Conservation (phyloP, 2,329 filamentous ascomycete species). For the Tolypocladium tropicale region DNA sequence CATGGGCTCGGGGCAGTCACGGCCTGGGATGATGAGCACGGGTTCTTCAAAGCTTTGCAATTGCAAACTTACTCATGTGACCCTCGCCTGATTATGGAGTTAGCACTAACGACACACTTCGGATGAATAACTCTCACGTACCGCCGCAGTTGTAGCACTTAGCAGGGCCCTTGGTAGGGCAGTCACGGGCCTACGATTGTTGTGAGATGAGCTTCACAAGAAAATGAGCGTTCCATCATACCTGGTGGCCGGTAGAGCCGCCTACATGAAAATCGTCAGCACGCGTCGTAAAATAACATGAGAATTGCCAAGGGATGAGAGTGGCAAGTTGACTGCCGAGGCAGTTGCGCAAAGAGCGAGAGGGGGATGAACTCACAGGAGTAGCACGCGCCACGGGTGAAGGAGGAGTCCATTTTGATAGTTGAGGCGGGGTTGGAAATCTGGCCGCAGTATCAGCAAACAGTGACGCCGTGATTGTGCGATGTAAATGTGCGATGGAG, state of each 20-base stretch:
- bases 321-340: not conserved
- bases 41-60: not conserved
- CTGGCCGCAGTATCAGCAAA: not conserved
- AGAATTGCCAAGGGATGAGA: not conserved
- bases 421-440: not conserved
- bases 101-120: slow-evolving; percentile 7
- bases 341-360: not conserved
- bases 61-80: slow-evolving; percentile 58
- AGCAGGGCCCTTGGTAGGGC: slow-evolving; percentile 72
- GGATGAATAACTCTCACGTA: slow-evolving; percentile 29
- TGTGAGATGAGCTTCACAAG: not conserved
- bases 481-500: slow-evolving; percentile 2
- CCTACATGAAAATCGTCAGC: slow-evolving; percentile 32
- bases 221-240: slow-evolving; percentile 29
- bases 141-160: slow-evolving; percentile 82
- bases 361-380: slow-evolving; percentile 30
- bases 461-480: not conserved
- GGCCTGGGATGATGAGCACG: slow-evolving; percentile 41
- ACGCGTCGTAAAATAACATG: not conserved
- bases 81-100: slow-evolving; percentile 41
- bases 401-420: slow-evolving; percentile 28
- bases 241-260: slow-evolving; percentile 66
- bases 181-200: slow-evolving; percentile 61
- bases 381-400: slow-evolving; percentile 38
- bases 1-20: slow-evolving; percentile 80